Evolutionary conservation across 495 filamentous ascomycete species (phyloP).

Genomic region (Penicillium cataractarum): DNA sequence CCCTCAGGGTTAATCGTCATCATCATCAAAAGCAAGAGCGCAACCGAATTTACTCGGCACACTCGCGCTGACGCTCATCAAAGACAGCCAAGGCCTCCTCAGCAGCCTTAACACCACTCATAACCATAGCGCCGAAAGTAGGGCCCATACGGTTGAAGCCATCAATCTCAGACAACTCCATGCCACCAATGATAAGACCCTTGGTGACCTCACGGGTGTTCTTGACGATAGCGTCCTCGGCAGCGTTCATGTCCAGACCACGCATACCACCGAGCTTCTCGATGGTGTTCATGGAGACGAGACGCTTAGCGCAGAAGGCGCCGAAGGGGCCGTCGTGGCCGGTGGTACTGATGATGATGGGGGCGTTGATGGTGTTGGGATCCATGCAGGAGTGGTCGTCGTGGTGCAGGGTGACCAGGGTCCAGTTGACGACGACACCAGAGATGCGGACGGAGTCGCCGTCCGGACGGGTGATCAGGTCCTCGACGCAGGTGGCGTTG

Average conservation of each 20-base stretch:
- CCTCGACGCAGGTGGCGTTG: slow-evolving; percentile 90
- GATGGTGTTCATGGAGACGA: slow-evolving; percentile 78
- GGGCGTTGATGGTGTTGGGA: slow-evolving; percentile 92
- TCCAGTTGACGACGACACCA: slow-evolving; percentile 94
- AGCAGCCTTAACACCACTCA: slow-evolving; percentile 84
- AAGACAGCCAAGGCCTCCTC: slow-evolving; percentile 80
- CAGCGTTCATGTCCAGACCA: slow-evolving; percentile 84
- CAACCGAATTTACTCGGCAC: slow-evolving; percentile 43
- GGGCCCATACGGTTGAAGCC: slow-evolving; percentile 85
- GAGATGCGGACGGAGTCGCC: slow-evolving; percentile 64
- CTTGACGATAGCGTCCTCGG: slow-evolving; percentile 91
- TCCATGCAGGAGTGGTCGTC: slow-evolving; percentile 95
- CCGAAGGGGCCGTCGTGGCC: slow-evolving; percentile 92
- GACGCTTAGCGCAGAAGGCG: slow-evolving; percentile 83
- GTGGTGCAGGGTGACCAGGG: slow-evolving; percentile 85
- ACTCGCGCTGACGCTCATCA: slow-evolving; percentile 71
- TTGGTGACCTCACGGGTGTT: slow-evolving; percentile 82
- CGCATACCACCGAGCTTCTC: slow-evolving; percentile 89
- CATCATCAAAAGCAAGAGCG: slow-evolving; percentile 11
- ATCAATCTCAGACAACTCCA: slow-evolving; percentile 90
- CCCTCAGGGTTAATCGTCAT: neutral
- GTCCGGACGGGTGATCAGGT: slow-evolving; percentile 76
- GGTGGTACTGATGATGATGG: slow-evolving; percentile 82
- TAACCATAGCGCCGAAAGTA: slow-evolving; percentile 81
- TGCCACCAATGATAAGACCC: slow-evolving; percentile 87